Conservation (phyloP, 2,329 filamentous ascomycete genomes). For the Ophiostoma perfectum region DNA sequence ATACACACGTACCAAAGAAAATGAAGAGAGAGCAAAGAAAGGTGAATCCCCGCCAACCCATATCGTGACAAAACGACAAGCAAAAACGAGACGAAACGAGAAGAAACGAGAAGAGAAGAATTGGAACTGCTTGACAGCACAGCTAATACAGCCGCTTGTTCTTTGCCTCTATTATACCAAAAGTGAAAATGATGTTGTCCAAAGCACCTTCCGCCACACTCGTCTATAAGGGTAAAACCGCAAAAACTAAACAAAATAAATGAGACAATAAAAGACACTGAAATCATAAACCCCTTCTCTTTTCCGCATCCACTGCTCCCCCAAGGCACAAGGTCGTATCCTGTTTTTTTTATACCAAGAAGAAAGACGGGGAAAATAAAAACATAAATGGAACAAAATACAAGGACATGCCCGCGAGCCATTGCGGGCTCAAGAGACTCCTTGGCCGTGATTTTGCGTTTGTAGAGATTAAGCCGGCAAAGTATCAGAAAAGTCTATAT, state of each 20-base stretch:
- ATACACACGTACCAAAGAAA: background rate
- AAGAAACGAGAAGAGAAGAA: background rate
- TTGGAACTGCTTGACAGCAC: background rate
- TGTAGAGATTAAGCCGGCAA: background rate
- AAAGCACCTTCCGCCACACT: constrained; percentile 5
- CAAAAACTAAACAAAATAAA: constrained; percentile 10
- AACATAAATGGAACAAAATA: background rate
- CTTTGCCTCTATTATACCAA: constrained; percentile 30
- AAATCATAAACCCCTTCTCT: background rate
- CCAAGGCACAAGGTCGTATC: background rate
- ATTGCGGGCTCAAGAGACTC: background rate
- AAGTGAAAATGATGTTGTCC: constrained; percentile 27
- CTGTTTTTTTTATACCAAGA: background rate
- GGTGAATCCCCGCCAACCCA: background rate
- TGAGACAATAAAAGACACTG: background rate
- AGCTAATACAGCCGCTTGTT: background rate
- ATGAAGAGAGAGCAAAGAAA: background rate
- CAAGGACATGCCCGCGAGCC: background rate
- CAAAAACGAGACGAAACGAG: background rate
- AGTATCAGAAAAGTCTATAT: constrained; percentile 2
- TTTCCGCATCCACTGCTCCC: background rate
- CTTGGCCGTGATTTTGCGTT: background rate
- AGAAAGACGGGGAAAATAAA: background rate
- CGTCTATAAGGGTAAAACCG: constrained; percentile 7
- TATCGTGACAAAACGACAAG: background rate